Conservation (phyloP, 352 stramenopile species). For the Pythium scleroteichum region DNA sequence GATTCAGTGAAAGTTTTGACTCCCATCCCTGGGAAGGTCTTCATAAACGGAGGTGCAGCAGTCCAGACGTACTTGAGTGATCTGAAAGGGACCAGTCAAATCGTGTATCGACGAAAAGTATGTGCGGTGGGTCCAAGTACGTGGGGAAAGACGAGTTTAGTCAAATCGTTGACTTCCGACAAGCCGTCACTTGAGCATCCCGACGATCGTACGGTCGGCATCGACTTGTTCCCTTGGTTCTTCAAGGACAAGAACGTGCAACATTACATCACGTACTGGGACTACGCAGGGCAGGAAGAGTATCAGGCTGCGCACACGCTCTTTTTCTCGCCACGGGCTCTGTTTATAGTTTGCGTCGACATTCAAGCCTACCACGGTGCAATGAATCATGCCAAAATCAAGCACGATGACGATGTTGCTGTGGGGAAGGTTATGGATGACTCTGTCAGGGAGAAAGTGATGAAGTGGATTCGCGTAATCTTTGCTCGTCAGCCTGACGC, state of each 20-base stretch:
- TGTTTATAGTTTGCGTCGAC: slow-evolving; percentile 9
- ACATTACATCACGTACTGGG: slow-evolving; percentile 9
- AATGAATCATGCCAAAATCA: not conserved
- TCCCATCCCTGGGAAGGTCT: no score
- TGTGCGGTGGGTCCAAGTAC: slow-evolving; percentile 28
- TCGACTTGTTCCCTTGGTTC: slow-evolving; percentile 27
- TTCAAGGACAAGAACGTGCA: slow-evolving; percentile 8
- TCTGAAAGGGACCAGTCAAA: not conserved
- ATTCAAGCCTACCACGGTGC: not conserved
- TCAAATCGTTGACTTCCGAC: slow-evolving; percentile 25
- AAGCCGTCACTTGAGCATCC: slow-evolving; percentile 8
- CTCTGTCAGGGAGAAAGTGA: slow-evolving; percentile 1
- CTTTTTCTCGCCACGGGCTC: slow-evolving; percentile 8
- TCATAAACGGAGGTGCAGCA: no score
- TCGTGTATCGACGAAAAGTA: slow-evolving; percentile 18
- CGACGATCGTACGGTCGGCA: slow-evolving; percentile 28
- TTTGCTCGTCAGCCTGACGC: slow-evolving; percentile 1
- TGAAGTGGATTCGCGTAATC: slow-evolving; percentile 1
- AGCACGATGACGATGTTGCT: not conserved
- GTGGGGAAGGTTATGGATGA: not conserved
- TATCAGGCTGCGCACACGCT: slow-evolving; percentile 10
- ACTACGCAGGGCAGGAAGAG: slow-evolving; percentile 10
- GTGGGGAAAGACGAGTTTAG: slow-evolving; percentile 34
- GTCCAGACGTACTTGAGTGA: no score
- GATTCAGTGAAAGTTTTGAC: no score